These are phyloP conservation scores for Sonneratia caseolaris DNA, from an alignment of 345 rosid species.

Conservation along the genomic window DNA sequence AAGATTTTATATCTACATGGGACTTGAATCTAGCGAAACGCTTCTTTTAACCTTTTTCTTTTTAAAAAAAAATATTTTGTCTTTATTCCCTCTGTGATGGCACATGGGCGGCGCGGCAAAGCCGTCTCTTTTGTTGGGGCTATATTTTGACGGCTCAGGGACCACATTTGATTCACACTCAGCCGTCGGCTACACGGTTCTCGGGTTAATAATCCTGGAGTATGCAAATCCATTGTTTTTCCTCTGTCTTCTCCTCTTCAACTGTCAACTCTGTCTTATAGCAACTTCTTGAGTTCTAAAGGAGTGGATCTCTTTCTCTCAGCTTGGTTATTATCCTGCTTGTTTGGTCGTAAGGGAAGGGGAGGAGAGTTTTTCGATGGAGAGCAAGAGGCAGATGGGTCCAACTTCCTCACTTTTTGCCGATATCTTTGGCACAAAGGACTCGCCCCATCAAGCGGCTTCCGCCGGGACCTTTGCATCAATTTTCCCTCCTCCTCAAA, in stretches of 20 bases:
- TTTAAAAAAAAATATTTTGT: not conserved
- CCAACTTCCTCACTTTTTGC: slow-evolving; percentile 43
- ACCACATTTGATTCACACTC: not conserved
- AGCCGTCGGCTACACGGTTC: not conserved
- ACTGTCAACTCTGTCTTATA: not conserved
- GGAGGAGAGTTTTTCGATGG: slow-evolving; percentile 28
- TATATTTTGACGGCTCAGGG: slow-evolving; percentile 15
- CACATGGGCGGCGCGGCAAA: slow-evolving; percentile 29
- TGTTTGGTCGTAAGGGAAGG: slow-evolving; percentile 2
- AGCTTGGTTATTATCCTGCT: not conserved
- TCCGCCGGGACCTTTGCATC: slow-evolving; percentile 48
- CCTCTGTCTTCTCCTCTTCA: not conserved
- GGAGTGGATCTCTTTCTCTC: not conserved
- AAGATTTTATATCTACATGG: slow-evolving; percentile 5
- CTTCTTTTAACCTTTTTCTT: not conserved
- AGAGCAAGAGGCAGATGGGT: slow-evolving; percentile 30
- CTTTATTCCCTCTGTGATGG: slow-evolving; percentile 4
- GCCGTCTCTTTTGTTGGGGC: slow-evolving; percentile 6
- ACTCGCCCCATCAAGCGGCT: slow-evolving; percentile 28
- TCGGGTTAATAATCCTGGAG: not conserved
- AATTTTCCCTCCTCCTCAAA: slow-evolving; percentile 49
- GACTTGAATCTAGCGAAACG: not conserved
- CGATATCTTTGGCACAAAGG: slow-evolving; percentile 63
- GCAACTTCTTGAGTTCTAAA: not conserved
- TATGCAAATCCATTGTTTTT: not conserved